A percentile compares a stretch with the other conserved stretches of the same genome.
These are phyloP conservation scores for Coniella vitis DNA, from an alignment of 2,329 filamentous ascomycete genomes.

Conservation along the genomic window DNA sequence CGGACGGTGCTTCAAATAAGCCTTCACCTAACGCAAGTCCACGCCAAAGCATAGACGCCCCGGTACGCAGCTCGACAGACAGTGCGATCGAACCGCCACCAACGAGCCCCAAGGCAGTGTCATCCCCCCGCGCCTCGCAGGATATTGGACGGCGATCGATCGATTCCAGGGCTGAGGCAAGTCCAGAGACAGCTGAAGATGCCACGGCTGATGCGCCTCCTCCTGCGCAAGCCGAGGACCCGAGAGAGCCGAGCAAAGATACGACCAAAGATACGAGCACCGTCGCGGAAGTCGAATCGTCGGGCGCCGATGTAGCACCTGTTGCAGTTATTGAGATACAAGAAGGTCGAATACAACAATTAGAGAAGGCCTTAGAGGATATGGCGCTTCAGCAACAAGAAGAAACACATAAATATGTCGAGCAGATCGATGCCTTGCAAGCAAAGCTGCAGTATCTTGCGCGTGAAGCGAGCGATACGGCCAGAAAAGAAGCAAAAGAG, in stretches of 20 bases:
- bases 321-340: constrained; percentile 29
- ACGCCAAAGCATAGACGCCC: constrained; percentile 33
- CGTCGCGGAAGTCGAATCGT: not conserved
- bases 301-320: not conserved
- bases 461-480: constrained; percentile 68
- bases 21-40: constrained; percentile 34
- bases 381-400: constrained; percentile 59
- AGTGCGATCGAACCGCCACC: constrained; percentile 14
- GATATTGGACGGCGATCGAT: constrained; percentile 18
- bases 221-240: constrained; percentile 3
- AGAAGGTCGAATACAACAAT: constrained; percentile 30
- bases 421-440: constrained; percentile 87
- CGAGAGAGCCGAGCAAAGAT: constrained; percentile 1
- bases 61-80: constrained; percentile 26
- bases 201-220: not conserved
- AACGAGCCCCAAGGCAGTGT: constrained; percentile 1
- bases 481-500: constrained; percentile 59
- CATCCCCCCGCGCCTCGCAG: constrained; percentile 21
- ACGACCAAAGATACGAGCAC: not conserved
- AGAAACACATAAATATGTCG: constrained; percentile 75
- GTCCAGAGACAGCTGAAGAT: not conserved
- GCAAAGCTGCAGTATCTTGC: constrained; percentile 86
- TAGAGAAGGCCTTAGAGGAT: constrained; percentile 30
- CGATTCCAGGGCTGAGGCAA: constrained; percentile 1
- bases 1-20: constrained; percentile 37